phyloP scores from a whole-genome alignment of 257 asterid genomes.

The Mentha longifolia region DNA sequence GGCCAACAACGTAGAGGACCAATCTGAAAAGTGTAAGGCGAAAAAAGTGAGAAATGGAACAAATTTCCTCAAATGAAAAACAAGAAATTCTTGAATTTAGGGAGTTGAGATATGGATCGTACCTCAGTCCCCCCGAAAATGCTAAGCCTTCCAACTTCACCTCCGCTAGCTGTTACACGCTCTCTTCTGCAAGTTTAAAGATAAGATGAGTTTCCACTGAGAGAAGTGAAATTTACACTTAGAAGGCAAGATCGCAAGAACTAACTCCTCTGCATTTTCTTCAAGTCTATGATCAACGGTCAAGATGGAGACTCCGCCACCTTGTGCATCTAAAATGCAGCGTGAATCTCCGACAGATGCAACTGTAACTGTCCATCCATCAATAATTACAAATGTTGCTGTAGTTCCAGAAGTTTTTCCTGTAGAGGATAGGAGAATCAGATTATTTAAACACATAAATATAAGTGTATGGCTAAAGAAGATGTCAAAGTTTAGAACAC shows the following conservation, averaged over 20 bases:
- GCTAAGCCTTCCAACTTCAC: constrained; percentile 84
- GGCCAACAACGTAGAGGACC: constrained; percentile 95
- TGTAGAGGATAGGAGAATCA: constrained; percentile 29
- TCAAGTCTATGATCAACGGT: constrained; percentile 93
- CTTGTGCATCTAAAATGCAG: constrained; percentile 81
- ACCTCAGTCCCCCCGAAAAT: constrained; percentile 79
- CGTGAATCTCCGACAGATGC: constrained; percentile 96
- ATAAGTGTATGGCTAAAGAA: not conserved
- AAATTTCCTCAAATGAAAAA: not conserved
- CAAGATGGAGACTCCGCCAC: constrained; percentile 62
- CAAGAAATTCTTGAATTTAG: not conserved
- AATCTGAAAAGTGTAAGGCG: constrained; percentile 37
- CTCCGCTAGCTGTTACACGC: constrained; percentile 92
- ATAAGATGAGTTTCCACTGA: not conserved
- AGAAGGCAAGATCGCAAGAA: not conserved
- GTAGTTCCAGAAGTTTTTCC: constrained; percentile 96
- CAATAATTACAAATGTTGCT: constrained; percentile 78
- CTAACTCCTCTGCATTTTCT: constrained; percentile 85
- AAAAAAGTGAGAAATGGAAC: not conserved
- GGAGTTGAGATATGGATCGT: constrained; percentile 12
- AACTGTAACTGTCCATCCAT: constrained; percentile 90
- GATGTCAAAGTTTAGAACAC: constrained; percentile 22
- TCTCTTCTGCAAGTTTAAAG: constrained; percentile 58
- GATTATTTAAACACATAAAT: constrained; percentile 1
- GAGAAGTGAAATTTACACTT: not conserved